Evolutionary conservation across 176 grass and related monocot genomes (phyloP).

Genomic region (Juncus effusus): DNA sequence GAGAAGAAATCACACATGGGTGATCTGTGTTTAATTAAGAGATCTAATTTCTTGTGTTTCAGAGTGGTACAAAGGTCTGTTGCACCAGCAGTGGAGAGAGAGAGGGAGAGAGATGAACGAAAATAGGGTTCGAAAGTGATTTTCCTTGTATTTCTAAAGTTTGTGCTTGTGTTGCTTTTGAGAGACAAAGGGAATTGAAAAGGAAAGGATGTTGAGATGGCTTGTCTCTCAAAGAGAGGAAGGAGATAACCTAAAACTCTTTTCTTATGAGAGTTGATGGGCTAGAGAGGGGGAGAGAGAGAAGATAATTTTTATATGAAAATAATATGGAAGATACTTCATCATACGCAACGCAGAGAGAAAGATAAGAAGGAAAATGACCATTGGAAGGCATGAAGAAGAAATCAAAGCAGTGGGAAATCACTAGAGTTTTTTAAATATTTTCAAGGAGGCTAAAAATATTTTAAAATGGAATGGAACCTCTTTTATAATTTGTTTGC

Average conservation of each 20-base stretch:
- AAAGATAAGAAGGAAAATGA: constrained; percentile 33
- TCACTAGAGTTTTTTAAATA: too few species aligned
- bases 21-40: constrained; percentile 2
- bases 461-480: too few species aligned
- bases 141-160: constrained; percentile 1
- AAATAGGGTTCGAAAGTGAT: background rate
- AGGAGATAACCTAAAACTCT: background rate
- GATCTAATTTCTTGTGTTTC: constrained; percentile 8
- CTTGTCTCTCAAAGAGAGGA: constrained; percentile 13
- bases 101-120: constrained; percentile 5
- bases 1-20: constrained; percentile 85
- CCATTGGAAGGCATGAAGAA: background rate
- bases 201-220: constrained; percentile 53
- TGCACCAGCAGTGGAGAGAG: background rate
- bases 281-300: too few species aligned
- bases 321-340: constrained; percentile 18
- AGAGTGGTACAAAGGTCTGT: background rate
- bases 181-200: constrained; percentile 41
- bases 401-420: too few species aligned
- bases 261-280: too few species aligned
- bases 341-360: constrained; percentile 31
- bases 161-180: constrained; percentile 29
- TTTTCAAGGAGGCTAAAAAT: too few species aligned
- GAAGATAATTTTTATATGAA: too few species aligned
- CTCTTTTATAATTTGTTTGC: too few species aligned